phyloP scores from a whole-genome alignment of 768 basidiomycete genomes.

The Phylloporus sp. region DNA sequence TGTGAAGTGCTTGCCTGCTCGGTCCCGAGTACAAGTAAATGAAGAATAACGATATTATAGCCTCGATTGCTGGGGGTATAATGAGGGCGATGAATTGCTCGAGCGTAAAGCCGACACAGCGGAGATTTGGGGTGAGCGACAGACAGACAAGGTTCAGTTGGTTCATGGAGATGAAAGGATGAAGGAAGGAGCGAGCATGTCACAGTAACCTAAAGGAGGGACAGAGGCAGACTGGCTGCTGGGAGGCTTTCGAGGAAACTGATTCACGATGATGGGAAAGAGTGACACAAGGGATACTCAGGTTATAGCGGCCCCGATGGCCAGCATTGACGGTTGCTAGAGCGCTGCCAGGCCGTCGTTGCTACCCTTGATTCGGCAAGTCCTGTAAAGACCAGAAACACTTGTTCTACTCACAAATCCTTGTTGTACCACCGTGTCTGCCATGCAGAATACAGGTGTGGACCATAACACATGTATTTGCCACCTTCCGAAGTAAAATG shows the following conservation, averaged over 20 bases:
- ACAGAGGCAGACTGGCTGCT: slow-evolving; percentile 48
- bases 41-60: slow-evolving; percentile 54
- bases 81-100: slow-evolving; percentile 49
- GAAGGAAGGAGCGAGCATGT: slow-evolving; percentile 33
- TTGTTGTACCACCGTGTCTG: background rate
- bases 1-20: slow-evolving; percentile 41
- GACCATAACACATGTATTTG: background rate
- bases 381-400: background rate
- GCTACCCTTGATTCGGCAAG: slow-evolving; percentile 9
- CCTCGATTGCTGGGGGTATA: slow-evolving; percentile 62
- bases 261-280: slow-evolving; percentile 27
- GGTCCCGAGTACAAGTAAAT: slow-evolving; percentile 45
- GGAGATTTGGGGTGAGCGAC: slow-evolving; percentile 66
- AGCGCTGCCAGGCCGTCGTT: slow-evolving; percentile 14
- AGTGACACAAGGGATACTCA: slow-evolving; percentile 8
- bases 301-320: background rate
- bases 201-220: slow-evolving; percentile 26
- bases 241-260: slow-evolving; percentile 8
- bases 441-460: background rate
- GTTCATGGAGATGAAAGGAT: slow-evolving; percentile 13
- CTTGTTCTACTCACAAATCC: background rate
- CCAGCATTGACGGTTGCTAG: slow-evolving; percentile 17
- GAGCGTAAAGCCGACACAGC: slow-evolving; percentile 54
- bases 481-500: background rate
- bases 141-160: slow-evolving; percentile 60